A percentile compares a stretch with the other conserved stretches of the same genome.
Evolutionary conservation across 2,329 filamentous ascomycete genomes (phyloP).

Genomic region (Coniella lustricola): DNA sequence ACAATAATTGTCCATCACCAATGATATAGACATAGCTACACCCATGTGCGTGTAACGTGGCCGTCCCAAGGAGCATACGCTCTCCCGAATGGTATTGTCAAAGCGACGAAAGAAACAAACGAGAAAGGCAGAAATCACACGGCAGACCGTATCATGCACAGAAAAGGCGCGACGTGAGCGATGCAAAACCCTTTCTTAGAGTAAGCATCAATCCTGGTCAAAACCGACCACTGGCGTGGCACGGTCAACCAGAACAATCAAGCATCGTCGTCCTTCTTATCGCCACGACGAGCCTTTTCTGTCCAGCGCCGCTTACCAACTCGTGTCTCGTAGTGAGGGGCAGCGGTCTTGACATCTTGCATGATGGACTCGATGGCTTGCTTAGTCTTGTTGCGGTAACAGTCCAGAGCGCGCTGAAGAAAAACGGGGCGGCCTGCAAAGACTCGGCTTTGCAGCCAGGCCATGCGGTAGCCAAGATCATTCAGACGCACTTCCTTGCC

Average conservation of each 20-base stretch:
- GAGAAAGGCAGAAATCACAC: no score
- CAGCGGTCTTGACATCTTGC: constrained; percentile 65
- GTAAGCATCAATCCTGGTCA: not conserved
- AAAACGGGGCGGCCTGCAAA: constrained; percentile 84
- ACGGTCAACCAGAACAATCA: constrained; percentile 1
- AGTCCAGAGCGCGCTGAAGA: constrained; percentile 85
- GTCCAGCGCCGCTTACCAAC: constrained; percentile 74
- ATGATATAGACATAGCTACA: no score
- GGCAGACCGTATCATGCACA: no score
- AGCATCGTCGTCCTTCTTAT: constrained; percentile 28
- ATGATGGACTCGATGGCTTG: constrained; percentile 72
- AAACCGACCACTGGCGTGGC: no score
- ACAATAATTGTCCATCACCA: no score
- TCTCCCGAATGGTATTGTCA: no score
- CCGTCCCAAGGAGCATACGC: no score
- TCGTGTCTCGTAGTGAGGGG: constrained; percentile 83
- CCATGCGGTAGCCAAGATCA: constrained; percentile 90
- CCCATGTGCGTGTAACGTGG: no score
- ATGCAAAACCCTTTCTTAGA: not conserved
- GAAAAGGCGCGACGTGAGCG: no score
- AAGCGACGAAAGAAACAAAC: no score
- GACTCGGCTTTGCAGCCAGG: constrained; percentile 89
- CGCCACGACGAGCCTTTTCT: constrained; percentile 43
- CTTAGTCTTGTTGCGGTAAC: constrained; percentile 87
- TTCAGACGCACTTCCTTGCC: constrained; percentile 86